phyloP scores from a whole-genome alignment of 2,329 filamentous ascomycete genomes.

The Cladosporium sp. region DNA sequence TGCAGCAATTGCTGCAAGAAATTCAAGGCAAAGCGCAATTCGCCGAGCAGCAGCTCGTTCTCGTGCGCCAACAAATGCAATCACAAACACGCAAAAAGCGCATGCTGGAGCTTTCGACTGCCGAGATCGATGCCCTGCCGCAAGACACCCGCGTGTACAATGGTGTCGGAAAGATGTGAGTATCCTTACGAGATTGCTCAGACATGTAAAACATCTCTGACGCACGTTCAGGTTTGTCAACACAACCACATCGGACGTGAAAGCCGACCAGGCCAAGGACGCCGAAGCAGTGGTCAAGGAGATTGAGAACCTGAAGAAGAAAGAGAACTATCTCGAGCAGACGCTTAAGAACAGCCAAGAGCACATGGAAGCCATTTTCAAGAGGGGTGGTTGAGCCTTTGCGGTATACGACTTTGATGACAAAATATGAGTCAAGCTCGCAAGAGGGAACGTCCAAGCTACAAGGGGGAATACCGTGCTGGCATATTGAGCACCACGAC shows the following conservation, averaged over 20 bases:
- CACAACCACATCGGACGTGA: slow-evolving; percentile 67
- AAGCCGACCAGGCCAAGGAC: slow-evolving; percentile 71
- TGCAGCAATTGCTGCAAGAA: slow-evolving; percentile 93
- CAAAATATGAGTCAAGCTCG: slow-evolving; percentile 17
- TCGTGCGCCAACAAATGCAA: slow-evolving; percentile 79
- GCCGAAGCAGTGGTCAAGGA: slow-evolving; percentile 71
- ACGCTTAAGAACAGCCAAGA: slow-evolving; percentile 92
- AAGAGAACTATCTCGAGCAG: slow-evolving; percentile 86
- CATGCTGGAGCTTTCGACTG: slow-evolving; percentile 79
- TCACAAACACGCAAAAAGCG: slow-evolving; percentile 85
- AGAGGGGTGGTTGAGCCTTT: slow-evolving; percentile 32
- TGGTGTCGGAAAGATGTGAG: slow-evolving; percentile 92
- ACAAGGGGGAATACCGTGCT: too few relatives aligned
- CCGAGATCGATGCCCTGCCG: slow-evolving; percentile 74
- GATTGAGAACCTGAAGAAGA: slow-evolving; percentile 77
- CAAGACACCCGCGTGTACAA: slow-evolving; percentile 80
- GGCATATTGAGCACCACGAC: too few relatives aligned
- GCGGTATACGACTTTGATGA: background rate
- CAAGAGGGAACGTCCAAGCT: slow-evolving; percentile 17
- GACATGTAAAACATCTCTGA: background rate
- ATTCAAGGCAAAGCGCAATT: slow-evolving; percentile 85
- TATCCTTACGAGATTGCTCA: background rate
- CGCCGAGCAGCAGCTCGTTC: slow-evolving; percentile 85
- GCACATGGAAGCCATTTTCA: slow-evolving; percentile 85
- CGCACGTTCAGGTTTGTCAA: slow-evolving; percentile 70